Evolutionary conservation across 2,329 filamentous ascomycete species (phyloP).

Genomic region (Magnaporthiopsis poae): DNA sequence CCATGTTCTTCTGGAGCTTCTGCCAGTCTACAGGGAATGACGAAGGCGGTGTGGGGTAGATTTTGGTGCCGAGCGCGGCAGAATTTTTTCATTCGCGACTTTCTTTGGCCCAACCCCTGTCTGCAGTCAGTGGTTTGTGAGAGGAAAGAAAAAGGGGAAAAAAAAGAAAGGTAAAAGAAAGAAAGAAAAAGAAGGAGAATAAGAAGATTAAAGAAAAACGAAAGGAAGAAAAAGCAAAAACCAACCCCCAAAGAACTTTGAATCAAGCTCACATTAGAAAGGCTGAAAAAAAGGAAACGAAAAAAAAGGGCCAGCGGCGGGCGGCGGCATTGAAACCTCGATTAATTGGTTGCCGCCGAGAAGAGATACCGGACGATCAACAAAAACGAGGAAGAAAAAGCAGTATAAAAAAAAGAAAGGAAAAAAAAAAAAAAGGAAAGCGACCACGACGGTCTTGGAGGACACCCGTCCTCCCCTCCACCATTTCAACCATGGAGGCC

Average conservation of each 20-base stretch:
- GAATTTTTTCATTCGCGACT: not conserved
- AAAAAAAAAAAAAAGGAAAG: not conserved
- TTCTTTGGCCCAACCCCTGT: not conserved
- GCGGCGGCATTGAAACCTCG: too few species aligned
- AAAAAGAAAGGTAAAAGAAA: not conserved
- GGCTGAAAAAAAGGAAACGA: too few species aligned
- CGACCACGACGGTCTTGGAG: not conserved
- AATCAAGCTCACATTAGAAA: too few species aligned
- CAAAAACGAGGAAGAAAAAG: not conserved
- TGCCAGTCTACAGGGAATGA: not conserved
- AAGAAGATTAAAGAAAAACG: not conserved
- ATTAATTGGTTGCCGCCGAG: too few species aligned
- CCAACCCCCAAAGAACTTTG: too few species aligned
- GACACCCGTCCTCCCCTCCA: not conserved
- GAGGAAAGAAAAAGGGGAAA: not conserved
- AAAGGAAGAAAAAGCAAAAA: not conserved
- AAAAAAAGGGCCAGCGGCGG: too few species aligned
- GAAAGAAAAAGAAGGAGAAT: not conserved
- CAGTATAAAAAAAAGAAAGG: not conserved
- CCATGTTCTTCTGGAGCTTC: not conserved
- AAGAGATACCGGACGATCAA: too few species aligned
- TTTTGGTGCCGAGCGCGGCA: not conserved
- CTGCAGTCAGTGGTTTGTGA: too few species aligned
- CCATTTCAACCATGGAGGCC: conserved; percentile 10
- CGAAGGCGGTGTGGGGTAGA: not conserved